phyloP scores from a whole-genome alignment of 495 filamentous ascomycete genomes.

The Podospora conica region DNA sequence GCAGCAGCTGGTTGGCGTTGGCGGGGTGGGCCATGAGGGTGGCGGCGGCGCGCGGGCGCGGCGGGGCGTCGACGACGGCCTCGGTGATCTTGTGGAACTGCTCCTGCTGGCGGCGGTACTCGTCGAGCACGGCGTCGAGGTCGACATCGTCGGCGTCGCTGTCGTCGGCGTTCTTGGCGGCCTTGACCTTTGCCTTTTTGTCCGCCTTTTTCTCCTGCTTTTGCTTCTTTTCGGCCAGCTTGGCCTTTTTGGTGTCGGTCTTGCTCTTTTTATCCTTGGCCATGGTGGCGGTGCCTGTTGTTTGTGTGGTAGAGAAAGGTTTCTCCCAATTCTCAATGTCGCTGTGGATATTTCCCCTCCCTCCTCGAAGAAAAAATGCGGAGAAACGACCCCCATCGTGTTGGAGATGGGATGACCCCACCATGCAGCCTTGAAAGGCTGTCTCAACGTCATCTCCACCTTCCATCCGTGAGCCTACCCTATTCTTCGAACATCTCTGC shows the following conservation, averaged over 20 bases:
- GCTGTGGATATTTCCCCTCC: background rate
- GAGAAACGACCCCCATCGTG: background rate
- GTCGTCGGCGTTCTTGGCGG: slow-evolving; percentile 49
- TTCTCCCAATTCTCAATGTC: no score
- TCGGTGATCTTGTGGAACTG: slow-evolving; percentile 92
- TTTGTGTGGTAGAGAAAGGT: no score
- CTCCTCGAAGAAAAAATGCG: background rate
- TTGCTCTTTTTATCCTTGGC: slow-evolving; percentile 58
- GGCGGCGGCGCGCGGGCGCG: slow-evolving; percentile 68
- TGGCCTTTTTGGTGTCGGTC: slow-evolving; percentile 54
- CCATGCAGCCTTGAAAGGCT: background rate
- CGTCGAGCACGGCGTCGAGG: slow-evolving; percentile 90
- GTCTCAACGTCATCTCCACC: background rate
- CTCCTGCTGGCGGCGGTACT: slow-evolving; percentile 79
- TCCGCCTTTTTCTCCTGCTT: slow-evolving; percentile 60
- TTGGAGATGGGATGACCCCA: background rate
- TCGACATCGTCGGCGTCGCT: slow-evolving; percentile 90
- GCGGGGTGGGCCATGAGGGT: slow-evolving; percentile 77
- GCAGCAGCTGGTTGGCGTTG: slow-evolving; percentile 80
- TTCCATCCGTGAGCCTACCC: no score
- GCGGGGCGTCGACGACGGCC: slow-evolving; percentile 59
- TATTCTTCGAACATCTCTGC: background rate
- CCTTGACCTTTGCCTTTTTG: slow-evolving; percentile 54
- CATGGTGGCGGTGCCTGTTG: slow-evolving; percentile 27
- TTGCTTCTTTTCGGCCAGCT: slow-evolving; percentile 56